These are phyloP conservation scores for Hortiboletus flavorubellus DNA, from an alignment of 768 basidiomycete species.

Conservation along the genomic window DNA sequence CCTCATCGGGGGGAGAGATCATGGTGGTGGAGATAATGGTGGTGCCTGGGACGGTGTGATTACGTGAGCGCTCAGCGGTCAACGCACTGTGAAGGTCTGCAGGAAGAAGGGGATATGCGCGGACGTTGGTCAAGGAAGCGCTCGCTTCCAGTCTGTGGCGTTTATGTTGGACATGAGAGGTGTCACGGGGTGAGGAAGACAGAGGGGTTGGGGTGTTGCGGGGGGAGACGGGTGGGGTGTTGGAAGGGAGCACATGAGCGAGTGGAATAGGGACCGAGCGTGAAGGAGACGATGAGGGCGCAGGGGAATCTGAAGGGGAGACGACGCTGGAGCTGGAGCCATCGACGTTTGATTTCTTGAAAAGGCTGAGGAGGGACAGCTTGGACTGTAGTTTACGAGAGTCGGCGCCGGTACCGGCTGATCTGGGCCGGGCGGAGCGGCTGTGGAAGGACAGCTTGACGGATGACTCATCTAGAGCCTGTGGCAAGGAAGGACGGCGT, in stretches of 20 bases:
- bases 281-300: slow-evolving; percentile 25
- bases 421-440: slow-evolving; percentile 58
- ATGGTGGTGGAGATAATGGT: slow-evolving; percentile 27
- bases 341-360: slow-evolving; percentile 55
- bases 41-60: slow-evolving; percentile 36
- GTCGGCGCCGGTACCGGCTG: slow-evolving; percentile 68
- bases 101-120: slow-evolving; percentile 38
- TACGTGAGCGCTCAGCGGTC: slow-evolving; percentile 32
- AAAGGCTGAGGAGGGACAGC: slow-evolving; percentile 69
- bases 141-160: slow-evolving; percentile 25
- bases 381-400: slow-evolving; percentile 60
- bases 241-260: slow-evolving; percentile 16
- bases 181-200: slow-evolving; percentile 32
- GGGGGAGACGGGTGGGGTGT: slow-evolving; percentile 29
- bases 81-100: slow-evolving; percentile 48
- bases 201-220: slow-evolving; percentile 19
- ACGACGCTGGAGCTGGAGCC: slow-evolving; percentile 35
- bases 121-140: slow-evolving; percentile 19
- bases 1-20: slow-evolving; percentile 21
- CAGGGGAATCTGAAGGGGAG: slow-evolving; percentile 29
- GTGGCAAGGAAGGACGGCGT: slow-evolving; percentile 72
- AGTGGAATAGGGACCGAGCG: slow-evolving; percentile 24
- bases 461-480: slow-evolving; percentile 39
- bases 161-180: slow-evolving; percentile 13
- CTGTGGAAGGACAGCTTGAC: slow-evolving; percentile 28